Base-by-base conservation (phyloP, 805 yeast genomes). In the Ascoidea tarda region DNA sequence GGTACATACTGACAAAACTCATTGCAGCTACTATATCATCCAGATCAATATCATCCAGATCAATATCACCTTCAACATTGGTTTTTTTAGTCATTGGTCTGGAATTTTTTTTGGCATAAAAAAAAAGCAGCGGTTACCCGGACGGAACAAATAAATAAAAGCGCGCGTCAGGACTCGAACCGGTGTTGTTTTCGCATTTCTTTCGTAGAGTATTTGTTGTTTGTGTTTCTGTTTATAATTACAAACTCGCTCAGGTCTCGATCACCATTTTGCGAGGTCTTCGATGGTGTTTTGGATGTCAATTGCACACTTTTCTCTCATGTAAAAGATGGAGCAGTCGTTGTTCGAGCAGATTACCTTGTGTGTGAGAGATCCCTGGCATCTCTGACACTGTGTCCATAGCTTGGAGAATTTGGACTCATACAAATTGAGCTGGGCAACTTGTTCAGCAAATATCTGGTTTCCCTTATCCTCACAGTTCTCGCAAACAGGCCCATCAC, bases 331-430 rank as follows among this genome's bases (percentile, higher is more conserved):
- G 1, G 97, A 96, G 69, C 99, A 93, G 66, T 93, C 98, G 59
- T 90, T 89, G 59, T 91, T 88, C 0, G 96, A 82, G 66, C 99
- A 93, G 31, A 91, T 71, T 4, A 93, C 98, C 60, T 93, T 98
- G 67, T 89, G 96, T 61, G 93, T 97, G 52, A 95, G 70, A 32
- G 93, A 86, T 0, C 98, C 98, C 60, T 95, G 97, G 66, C 99
- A 93, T 54, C 97, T 73, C 69, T 93, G 99, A 65, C 99, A 95
- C 64, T 93, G 96, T 0, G 98, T 91, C 99, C 99, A 93, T 57
- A 93, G 69, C 58, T 95, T 73, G 2, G 96, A 82, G 61, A 88
- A 93, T 59, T 84, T 82, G 55, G 79, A 77, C 63, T 93, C 96
- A 55, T 91, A 68, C 47, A 79, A 81, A 63, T 88, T 84, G 74